Percentiles rank a stretch among this genome's conserved stretches.
phyloP scores from a whole-genome alignment of 176 grass and related monocot species.

The Elaeis guineensis region DNA sequence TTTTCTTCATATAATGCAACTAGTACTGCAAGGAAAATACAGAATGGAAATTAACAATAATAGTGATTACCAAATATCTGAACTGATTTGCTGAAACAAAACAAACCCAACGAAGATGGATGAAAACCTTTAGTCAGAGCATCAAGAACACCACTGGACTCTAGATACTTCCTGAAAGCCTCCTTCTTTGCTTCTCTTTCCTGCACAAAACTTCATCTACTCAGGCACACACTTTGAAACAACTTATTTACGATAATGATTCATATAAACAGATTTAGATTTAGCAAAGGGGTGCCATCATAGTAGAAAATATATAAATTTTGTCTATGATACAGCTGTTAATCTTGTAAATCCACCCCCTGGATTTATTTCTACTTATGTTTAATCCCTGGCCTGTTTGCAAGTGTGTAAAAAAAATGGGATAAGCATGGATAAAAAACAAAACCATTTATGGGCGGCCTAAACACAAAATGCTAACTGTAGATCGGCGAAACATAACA shows the following conservation, averaged over 20 bases:
- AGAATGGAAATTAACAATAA: neutral
- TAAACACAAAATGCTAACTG: too few relatives aligned
- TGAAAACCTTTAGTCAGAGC: slow-evolving; percentile 78
- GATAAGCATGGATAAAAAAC: too few relatives aligned
- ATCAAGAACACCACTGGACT: slow-evolving; percentile 89
- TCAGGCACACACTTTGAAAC: neutral
- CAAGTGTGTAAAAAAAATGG: too few relatives aligned
- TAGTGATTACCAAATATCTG: neutral
- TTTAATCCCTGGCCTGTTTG: too few relatives aligned
- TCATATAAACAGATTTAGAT: too few relatives aligned
- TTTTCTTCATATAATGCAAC: slow-evolving; percentile 85
- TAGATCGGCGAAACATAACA: too few relatives aligned
- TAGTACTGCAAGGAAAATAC: slow-evolving; percentile 46
- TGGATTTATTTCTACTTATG: too few relatives aligned
- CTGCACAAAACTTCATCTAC: slow-evolving; percentile 19
- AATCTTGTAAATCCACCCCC: too few relatives aligned
- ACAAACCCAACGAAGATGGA: neutral
- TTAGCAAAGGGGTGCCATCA: too few relatives aligned
- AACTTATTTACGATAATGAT: neutral
- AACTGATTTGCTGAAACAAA: neutral
- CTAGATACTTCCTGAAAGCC: slow-evolving; percentile 88
- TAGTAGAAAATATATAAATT: too few relatives aligned
- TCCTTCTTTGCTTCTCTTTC: slow-evolving; percentile 92
- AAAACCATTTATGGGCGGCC: too few relatives aligned
- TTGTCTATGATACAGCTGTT: too few relatives aligned